phyloP scores from a whole-genome alignment of 768 basidiomycete species.

The Tricholoma matsutake region DNA sequence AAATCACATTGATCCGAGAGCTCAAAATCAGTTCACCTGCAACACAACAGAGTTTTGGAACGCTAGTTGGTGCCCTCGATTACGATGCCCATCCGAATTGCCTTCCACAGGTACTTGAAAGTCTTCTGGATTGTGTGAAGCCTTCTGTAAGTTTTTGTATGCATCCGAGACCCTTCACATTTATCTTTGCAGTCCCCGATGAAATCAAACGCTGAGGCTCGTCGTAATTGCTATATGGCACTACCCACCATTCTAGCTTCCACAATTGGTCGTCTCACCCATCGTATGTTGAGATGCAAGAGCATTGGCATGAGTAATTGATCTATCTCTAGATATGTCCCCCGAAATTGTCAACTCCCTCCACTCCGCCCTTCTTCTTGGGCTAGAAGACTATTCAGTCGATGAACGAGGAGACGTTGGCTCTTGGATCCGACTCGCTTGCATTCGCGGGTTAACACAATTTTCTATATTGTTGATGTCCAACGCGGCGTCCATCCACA shows the following conservation, averaged over 20 bases:
- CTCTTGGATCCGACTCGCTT: conserved; percentile 88
- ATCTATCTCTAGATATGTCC: conserved; percentile 42
- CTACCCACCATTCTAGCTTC: conserved; percentile 40
- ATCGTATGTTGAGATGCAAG: conserved; percentile 11
- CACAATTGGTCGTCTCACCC: conserved; percentile 17
- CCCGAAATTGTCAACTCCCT: conserved; percentile 44
- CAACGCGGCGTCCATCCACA: conserved; percentile 35
- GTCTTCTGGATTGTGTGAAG: conserved; percentile 59
- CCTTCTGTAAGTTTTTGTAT: conserved; percentile 40
- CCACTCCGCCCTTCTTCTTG: conserved; percentile 57
- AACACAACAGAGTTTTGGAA: conserved; percentile 72
- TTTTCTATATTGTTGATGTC: conserved; percentile 51
- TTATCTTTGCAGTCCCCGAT: conserved; percentile 15
- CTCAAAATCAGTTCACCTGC: conserved; percentile 47
- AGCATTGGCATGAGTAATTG: background rate
- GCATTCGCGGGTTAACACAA: conserved; percentile 61
- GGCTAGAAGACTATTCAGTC: conserved; percentile 84
- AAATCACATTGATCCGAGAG: conserved; percentile 60
- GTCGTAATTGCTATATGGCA: conserved; percentile 47
- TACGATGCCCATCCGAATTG: conserved; percentile 56
- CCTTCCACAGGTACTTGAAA: conserved; percentile 50
- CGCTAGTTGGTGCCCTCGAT: conserved; percentile 64
- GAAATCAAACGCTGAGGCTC: conserved; percentile 50
- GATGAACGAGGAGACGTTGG: conserved; percentile 97
- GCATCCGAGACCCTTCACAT: conserved; percentile 6